Percentiles rank a stretch among this genome's conserved stretches.
Evolutionary conservation across 2,329 filamentous ascomycete species (phyloP).

Genomic region (Pochonia chlamydosporia): DNA sequence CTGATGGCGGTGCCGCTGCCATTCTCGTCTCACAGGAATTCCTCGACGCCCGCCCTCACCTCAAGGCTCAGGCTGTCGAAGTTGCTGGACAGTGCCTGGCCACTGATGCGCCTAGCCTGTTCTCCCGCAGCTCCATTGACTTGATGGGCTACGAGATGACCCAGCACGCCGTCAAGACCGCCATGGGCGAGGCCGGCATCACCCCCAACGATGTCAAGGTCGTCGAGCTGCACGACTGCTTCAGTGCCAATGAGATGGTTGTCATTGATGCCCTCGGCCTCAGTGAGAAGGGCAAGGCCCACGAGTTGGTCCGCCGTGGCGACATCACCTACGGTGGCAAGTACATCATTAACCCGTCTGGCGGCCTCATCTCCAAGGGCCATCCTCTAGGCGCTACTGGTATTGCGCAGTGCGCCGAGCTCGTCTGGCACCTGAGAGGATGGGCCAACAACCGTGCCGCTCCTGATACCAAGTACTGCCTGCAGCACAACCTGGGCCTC

Average conservation of each 20-base stretch:
- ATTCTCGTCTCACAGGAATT: constrained; percentile 86
- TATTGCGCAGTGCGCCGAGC: constrained; percentile 90
- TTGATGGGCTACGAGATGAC: constrained; percentile 87
- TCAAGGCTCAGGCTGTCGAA: constrained; percentile 75
- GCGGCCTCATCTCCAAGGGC: constrained; percentile 91
- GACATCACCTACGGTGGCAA: constrained; percentile 88
- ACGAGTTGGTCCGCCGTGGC: constrained; percentile 80
- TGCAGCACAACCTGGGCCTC: constrained; percentile 91
- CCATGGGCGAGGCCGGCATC: constrained; percentile 68
- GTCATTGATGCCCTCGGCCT: constrained; percentile 83
- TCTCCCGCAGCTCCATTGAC: constrained; percentile 76
- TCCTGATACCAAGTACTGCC: constrained; percentile 60
- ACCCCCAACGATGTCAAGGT: constrained; percentile 68
- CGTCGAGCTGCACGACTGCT: constrained; percentile 94
- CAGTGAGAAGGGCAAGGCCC: constrained; percentile 72
- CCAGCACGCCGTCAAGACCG: constrained; percentile 59
- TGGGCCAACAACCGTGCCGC: constrained; percentile 89
- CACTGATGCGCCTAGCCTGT: constrained; percentile 77
- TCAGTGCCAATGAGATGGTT: constrained; percentile 91
- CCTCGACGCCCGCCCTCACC: constrained; percentile 76
- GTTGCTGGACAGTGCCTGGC: constrained; percentile 84
- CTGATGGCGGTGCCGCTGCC: constrained; percentile 83
- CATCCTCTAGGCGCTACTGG: constrained; percentile 92
- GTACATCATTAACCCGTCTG: constrained; percentile 86
- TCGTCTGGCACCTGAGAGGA: constrained; percentile 91